A percentile compares a stretch with the other conserved stretches of the same genome.
These are phyloP conservation scores for Coemansia sp. DNA, from an alignment of 192 early-diverging fungal species.

Conservation along the genomic window DNA sequence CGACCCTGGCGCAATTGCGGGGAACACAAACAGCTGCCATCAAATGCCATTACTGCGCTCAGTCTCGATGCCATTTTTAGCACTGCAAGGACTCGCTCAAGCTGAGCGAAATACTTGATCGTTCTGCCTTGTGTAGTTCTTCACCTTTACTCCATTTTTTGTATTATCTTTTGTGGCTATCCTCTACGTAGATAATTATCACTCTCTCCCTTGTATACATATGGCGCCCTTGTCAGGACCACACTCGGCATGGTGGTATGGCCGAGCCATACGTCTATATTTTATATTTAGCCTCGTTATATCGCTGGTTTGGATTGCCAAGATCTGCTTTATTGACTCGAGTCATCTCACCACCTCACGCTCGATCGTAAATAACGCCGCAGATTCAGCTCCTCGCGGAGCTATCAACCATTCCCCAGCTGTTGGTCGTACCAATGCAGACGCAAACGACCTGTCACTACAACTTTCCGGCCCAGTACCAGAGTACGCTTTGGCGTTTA, in stretches of 20 bases:
- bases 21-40: background rate
- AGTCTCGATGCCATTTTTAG: background rate
- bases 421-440: background rate
- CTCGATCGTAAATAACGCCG: background rate
- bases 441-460: slow-evolving; percentile 7
- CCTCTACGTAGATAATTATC: background rate
- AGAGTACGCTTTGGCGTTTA: slow-evolving; percentile 29
- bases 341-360: background rate
- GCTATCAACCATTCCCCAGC: background rate
- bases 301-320: slow-evolving; percentile 38
- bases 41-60: background rate
- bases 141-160: background rate
- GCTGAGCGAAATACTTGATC: background rate
- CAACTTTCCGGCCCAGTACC: slow-evolving; percentile 10
- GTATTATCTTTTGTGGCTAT: background rate
- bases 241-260: slow-evolving; percentile 52
- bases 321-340: slow-evolving; percentile 18
- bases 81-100: background rate
- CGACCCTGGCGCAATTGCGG: slow-evolving; percentile 6
- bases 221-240: slow-evolving; percentile 25
- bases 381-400: background rate
- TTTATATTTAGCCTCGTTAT: slow-evolving; percentile 40
- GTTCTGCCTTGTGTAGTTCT: background rate
- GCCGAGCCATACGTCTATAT: slow-evolving; percentile 49
- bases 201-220: background rate